Conservation (phyloP, 1,284 basidiomycete genomes). For the Sporisorium sorghi region DNA sequence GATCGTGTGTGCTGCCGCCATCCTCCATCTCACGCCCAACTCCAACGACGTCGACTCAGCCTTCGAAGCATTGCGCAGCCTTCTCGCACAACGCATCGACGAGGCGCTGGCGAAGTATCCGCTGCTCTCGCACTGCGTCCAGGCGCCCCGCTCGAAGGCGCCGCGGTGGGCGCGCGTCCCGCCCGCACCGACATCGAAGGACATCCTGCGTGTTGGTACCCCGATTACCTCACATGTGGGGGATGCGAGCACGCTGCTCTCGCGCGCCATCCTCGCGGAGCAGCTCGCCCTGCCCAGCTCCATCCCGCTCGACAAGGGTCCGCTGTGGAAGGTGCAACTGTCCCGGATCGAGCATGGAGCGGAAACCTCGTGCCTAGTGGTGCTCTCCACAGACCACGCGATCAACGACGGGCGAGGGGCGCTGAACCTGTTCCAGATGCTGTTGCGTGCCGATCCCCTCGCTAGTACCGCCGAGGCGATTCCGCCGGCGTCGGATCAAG, state of each 20-base stretch:
- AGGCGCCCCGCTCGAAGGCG: constrained; percentile 7
- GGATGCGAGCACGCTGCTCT: neutral
- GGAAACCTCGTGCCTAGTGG: neutral
- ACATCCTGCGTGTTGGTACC: constrained; percentile 18
- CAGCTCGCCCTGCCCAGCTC: constrained; percentile 1
- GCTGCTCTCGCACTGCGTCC: constrained; percentile 22
- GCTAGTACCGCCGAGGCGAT: neutral
- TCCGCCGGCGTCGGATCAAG: constrained; percentile 21
- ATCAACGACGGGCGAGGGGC: constrained; percentile 42
- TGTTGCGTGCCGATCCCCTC: neutral
- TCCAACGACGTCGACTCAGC: neutral
- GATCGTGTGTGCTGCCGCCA: constrained; percentile 21
- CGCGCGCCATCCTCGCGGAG: neutral
- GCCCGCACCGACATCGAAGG: constrained; percentile 12
- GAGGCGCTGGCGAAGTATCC: constrained; percentile 9
- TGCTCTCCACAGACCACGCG: constrained; percentile 29
- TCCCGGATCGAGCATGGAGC: neutral
- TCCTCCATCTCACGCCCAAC: constrained; percentile 16
- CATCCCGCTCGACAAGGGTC: constrained; percentile 7
- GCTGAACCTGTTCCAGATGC: constrained; percentile 27
- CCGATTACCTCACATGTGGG: neutral
- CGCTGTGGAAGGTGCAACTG: constrained; percentile 26
- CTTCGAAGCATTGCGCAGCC: neutral
- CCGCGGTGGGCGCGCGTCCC: constrained; percentile 15
- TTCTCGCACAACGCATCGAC: constrained; percentile 17